Evolutionary conservation across 306 rosid species (phyloP), one percentile per base, ranked within the genome.

Genomic region (Glycine tomentella): DNA sequence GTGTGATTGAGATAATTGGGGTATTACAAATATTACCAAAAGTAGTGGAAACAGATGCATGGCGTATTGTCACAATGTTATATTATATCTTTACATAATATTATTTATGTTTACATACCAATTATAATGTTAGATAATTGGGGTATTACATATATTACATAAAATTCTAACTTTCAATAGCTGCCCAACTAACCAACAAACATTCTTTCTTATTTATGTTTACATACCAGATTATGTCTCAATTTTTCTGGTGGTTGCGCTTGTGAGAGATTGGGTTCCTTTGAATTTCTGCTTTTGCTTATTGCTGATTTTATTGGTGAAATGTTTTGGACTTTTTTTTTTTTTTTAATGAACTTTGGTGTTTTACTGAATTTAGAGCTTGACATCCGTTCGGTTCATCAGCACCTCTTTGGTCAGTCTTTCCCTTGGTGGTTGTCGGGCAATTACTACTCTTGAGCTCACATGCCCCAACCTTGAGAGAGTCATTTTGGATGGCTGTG

Each of bases 401-500:
- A 96, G 97, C 87, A 82, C 90, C 63, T 90, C 99, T 51, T 83
- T 96, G 67, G 82, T 72, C 74, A 87, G 90, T 83, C 98, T 96
- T 76, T 96, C 98, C 67, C 98, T 96, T 79, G 97, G 90, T 76
- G 98, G 98, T 81, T 96, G 99, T 76, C 97, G 98, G 64, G 90
- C 81, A 74, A 78, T 93, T 80, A 93, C 90, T 51, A 73, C 92
- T 56, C 97, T 96, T 17, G 91, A 93, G 81, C 95, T 96, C 74
- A 86, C 87, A 3, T 93, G 99, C 79, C 95, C 92, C 48, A 79
- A 86, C 87, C 98, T 96, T 51, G 94, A 93, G 90, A 90, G 85
- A 79, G 97, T 96, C 82, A 88, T 90, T 82, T 87, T 96, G 86
- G 99, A 96, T 87, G 99, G 98, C 5, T 96, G 99, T 83, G 99